Evolutionary conservation across 2,329 filamentous ascomycete species (phyloP).

Genomic region (Daldinia sp.): DNA sequence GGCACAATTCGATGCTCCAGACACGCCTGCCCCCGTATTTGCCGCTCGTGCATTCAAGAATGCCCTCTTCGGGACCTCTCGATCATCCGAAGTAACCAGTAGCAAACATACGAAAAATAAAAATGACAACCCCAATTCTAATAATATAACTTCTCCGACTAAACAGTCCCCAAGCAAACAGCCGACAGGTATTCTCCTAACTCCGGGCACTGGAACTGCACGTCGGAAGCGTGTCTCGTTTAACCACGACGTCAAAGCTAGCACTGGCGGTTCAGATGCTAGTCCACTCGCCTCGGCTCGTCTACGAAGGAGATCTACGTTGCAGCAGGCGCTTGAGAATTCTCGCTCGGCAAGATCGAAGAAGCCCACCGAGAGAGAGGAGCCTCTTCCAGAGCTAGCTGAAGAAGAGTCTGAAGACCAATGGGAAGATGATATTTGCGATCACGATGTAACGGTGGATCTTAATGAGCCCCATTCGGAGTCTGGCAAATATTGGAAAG

Average conservation of each 20-base stretch:
- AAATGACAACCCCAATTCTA: constrained; percentile 36
- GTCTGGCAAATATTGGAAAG: constrained; percentile 83
- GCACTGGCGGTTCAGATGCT: constrained; percentile 43
- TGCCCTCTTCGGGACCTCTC: constrained; percentile 69
- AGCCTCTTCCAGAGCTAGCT: not conserved
- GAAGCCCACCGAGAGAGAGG: constrained; percentile 37
- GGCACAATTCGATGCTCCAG: constrained; percentile 64
- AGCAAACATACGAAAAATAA: constrained; percentile 41
- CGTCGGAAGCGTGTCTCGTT: constrained; percentile 73
- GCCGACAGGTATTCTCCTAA: constrained; percentile 68
- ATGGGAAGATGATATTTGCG: constrained; percentile 63
- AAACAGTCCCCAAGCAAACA: constrained; percentile 61
- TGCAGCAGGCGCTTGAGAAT: constrained; percentile 45
- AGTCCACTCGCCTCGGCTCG: constrained; percentile 36
- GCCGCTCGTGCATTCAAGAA: constrained; percentile 71
- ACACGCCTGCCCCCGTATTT: constrained; percentile 73
- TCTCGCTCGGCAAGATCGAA: constrained; percentile 40
- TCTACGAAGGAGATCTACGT: constrained; percentile 39
- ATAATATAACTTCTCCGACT: constrained; percentile 55
- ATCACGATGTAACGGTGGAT: constrained; percentile 73
- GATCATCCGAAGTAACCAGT: constrained; percentile 41
- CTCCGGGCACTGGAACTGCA: constrained; percentile 67
- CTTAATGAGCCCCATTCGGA: constrained; percentile 77
- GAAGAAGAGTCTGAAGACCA: constrained; percentile 51
- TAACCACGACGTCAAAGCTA: constrained; percentile 62